Evolutionary conservation across 2,329 filamentous ascomycete species (phyloP), one percentile per base, ranked within the genome.

Genomic region (Neofusicoccum umdonicola): DNA sequence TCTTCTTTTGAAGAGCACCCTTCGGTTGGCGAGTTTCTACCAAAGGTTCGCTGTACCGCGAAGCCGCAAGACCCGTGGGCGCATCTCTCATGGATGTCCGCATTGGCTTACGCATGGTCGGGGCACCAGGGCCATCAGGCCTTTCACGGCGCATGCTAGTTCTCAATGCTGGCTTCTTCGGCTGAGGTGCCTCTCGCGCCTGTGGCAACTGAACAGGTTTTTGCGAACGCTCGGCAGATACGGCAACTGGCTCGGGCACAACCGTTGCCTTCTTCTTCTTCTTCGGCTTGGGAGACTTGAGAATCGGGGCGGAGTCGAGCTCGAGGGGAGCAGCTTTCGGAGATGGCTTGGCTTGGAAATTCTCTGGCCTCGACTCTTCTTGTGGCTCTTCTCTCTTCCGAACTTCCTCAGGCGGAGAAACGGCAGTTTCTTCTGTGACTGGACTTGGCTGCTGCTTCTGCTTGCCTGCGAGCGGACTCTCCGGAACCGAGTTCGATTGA

Each of bases 391-490:
- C 31, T 22, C 11, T 22, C 56, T 48, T 60, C 4, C 2, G 7
- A 19, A 35, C 31, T 17, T 22, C 11, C 31, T 35, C 11, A 4
- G 8, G 7, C 31, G 9, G 4, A n/a, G n/a, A 4, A 22, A 31
- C 41, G 37, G 8, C 8, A 12, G 15, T 7, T 19, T 37, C 27
- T 47, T 48, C 34, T 11, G n/a, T 15, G n/a, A 15, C 5, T 19
- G 15, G 12, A 12, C 86, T 37, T 89, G 84, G 1, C 82, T 80
- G 7, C 84, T 88, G 6, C 92, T 76, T 60, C 85, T 85, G 67
- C 70, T 71, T 73, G 4, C 7, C 19, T 9, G 37, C n/a, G 17
- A 60, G 27, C n/a, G 62, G 51, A 22, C 62, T 64, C n/a, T 64
- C 62, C 3, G 62, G 63, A 54, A 47, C 17, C 7, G 63, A 35